Evolutionary conservation across 495 filamentous ascomycete genomes (phyloP), one percentile per base, ranked within the genome.

Genomic region (Polyplosphaeria fusca): DNA sequence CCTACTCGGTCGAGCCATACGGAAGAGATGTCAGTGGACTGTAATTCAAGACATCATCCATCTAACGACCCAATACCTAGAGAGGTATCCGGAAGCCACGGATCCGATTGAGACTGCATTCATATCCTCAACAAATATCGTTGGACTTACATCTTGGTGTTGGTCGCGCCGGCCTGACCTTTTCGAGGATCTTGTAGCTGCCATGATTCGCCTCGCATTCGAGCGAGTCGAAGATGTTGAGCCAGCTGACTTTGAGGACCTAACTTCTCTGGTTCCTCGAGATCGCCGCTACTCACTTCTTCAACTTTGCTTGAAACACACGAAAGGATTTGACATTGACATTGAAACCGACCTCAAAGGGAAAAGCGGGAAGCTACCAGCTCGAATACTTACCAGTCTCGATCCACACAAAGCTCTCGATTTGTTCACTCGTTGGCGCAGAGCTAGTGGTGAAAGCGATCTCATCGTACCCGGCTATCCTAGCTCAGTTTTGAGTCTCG

Each of bases 311-410:
- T 46, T 47, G 40, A 27, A 44, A 27, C 16, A 4, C 18, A 16
- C 35, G 16, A 9, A n/a, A 1, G 20, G 22, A 1, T 28, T 19
- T 12, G 55, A 64, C 20, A 44, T 64, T 2, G 40, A 64, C 16
- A 19, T 57, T 51, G 43, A 67, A 37, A 53, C 63, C 53, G 45
- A 69, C 55, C 49, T 69, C 49, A 40, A 69, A 58, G 14, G 59
- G 45, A 23, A 60, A 63, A 12, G 39, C 3, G 30, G 41, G 11
- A 16, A 3, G 9, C 7, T 35, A 12, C 22, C 20, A 13, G 32
- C 35, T n/a, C 18, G 1, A 14, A 14, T 51, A 12, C 42, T 54
- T 38, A 12, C 38, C 5, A 5, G 11, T 1, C 9, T 64, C 14
- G 43, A 50, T 11, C 22, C 43, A 7, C 27, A 44, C 1, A 35